phyloP scores from a whole-genome alignment of 2,329 filamentous ascomycete genomes.

The Samsoniella hepiali region DNA sequence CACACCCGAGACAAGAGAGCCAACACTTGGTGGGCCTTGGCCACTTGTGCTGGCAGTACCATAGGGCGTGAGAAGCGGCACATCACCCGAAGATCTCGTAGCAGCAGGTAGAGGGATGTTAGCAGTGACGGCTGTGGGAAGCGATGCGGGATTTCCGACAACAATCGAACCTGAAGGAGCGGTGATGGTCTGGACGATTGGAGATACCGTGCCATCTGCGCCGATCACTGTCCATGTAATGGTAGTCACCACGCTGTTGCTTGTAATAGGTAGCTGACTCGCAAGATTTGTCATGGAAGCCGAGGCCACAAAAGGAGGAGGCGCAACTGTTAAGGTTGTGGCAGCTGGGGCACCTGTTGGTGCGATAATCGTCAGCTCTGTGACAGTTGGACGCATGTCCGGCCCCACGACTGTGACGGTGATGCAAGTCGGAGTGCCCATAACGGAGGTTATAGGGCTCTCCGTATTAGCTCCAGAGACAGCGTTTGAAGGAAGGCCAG shows the following conservation, averaged over 20 bases:
- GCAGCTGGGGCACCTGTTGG: slow-evolving; percentile 13
- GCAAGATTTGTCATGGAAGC: slow-evolving; percentile 26
- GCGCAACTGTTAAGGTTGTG: slow-evolving; percentile 19
- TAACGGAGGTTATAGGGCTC: slow-evolving; percentile 1
- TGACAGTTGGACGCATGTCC: slow-evolving; percentile 29
- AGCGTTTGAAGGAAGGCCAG: slow-evolving; percentile 2
- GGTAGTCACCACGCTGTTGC: slow-evolving; percentile 13
- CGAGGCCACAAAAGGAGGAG: slow-evolving; percentile 22
- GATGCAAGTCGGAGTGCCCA: slow-evolving; percentile 27
- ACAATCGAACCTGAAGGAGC: neutral
- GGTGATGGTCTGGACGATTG: slow-evolving; percentile 9
- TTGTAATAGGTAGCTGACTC: slow-evolving; percentile 30
- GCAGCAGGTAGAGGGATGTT: neutral
- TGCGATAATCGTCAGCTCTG: slow-evolving; percentile 32
- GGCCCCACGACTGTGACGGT: slow-evolving; percentile 30
- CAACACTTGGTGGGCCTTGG: neutral
- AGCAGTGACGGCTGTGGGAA: slow-evolving; percentile 6
- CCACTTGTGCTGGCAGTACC: neutral
- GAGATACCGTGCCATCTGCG: slow-evolving; percentile 11
- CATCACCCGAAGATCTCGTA: neutral
- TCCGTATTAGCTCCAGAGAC: neutral
- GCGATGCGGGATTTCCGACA: neutral
- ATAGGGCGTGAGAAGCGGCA: slow-evolving; percentile 5
- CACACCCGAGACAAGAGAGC: slow-evolving; percentile 9
- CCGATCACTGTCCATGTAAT: slow-evolving; percentile 14